These are phyloP conservation scores for Madurella fahalii DNA, from an alignment of 2,329 filamentous ascomycete genomes.

Conservation along the genomic window DNA sequence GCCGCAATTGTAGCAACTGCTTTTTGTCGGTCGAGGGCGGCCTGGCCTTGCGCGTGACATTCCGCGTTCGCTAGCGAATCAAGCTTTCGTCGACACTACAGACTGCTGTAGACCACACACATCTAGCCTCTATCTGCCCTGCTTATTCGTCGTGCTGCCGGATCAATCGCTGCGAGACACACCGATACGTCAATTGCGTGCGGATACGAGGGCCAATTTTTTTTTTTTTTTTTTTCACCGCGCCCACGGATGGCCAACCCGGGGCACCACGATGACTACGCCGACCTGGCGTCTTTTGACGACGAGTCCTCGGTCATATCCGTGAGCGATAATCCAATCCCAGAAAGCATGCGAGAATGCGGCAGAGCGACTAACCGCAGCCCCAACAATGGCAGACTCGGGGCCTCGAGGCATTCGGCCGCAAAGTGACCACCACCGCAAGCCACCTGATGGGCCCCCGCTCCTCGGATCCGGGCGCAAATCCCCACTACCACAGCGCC, in stretches of 20 bases:
- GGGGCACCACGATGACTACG: constrained; percentile 26
- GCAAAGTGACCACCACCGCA: constrained; percentile 92
- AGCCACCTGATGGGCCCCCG: constrained; percentile 77
- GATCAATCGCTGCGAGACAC: background rate
- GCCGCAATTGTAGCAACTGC: background rate
- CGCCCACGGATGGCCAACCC: constrained; percentile 27
- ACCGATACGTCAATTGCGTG: background rate
- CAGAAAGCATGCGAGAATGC: background rate
- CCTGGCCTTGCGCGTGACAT: background rate
- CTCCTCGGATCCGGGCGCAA: constrained; percentile 47
- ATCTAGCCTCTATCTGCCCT: too few relatives aligned
- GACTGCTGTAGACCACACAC: too few relatives aligned
- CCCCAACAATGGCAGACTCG: constrained; percentile 57
- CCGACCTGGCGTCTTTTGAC: constrained; percentile 26
- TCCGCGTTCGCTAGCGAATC: background rate
- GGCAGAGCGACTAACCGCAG: constrained; percentile 17
- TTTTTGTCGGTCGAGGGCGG: constrained; percentile 9
- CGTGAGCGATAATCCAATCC: constrained; percentile 17
- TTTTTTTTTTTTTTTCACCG: too few relatives aligned
- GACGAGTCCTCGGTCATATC: constrained; percentile 27
- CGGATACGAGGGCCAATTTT: constrained; percentile 5
- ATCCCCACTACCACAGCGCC: constrained; percentile 75
- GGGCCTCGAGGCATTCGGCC: constrained; percentile 85
- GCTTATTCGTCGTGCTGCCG: too few relatives aligned
- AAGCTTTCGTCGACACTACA: background rate